Percentiles rank a stretch among this genome's conserved stretches.
These are phyloP conservation scores for Diospyros lotus DNA, from an alignment of 148 eudicot genomes.

Conservation along the genomic window DNA sequence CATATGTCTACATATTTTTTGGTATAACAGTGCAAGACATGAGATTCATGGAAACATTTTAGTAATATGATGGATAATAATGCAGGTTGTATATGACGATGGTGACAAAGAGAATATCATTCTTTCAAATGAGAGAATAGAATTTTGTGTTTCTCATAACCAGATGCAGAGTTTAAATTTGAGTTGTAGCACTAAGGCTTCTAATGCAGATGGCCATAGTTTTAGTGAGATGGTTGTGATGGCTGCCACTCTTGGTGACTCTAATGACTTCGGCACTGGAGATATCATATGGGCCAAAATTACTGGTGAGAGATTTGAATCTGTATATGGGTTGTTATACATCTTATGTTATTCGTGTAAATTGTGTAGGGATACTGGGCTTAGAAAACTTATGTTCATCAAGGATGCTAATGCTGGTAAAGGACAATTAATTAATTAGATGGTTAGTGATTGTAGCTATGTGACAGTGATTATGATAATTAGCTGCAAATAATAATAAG, in stretches of 20 bases:
- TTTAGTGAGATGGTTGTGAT: conserved; percentile 70
- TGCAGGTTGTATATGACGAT: conserved; percentile 75
- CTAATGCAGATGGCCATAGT: conserved; percentile 55
- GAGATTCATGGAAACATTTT: conserved; percentile 7
- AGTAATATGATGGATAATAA: conserved; percentile 5
- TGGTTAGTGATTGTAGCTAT: too few species aligned
- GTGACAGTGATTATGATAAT: too few species aligned
- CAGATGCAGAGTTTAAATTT: conserved; percentile 61
- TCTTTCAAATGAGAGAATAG: conserved; percentile 58
- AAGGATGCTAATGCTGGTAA: too few species aligned
- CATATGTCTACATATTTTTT: background rate
- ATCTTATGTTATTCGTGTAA: background rate
- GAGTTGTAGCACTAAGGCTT: conserved; percentile 32
- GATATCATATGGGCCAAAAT: conserved; percentile 96
- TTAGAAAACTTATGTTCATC: too few species aligned
- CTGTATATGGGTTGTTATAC: background rate
- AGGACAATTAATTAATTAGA: too few species aligned
- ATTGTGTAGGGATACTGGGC: background rate
- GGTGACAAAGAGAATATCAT: conserved; percentile 68
- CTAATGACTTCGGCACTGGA: conserved; percentile 78
- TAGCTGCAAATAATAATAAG: too few species aligned
- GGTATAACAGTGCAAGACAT: background rate
- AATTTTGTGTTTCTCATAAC: conserved; percentile 55
- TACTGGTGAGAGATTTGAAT: conserved; percentile 49
- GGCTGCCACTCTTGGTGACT: conserved; percentile 87